Evolutionary conservation across 345 rosid species (phyloP).

Genomic region (Murraya paniculata): DNA sequence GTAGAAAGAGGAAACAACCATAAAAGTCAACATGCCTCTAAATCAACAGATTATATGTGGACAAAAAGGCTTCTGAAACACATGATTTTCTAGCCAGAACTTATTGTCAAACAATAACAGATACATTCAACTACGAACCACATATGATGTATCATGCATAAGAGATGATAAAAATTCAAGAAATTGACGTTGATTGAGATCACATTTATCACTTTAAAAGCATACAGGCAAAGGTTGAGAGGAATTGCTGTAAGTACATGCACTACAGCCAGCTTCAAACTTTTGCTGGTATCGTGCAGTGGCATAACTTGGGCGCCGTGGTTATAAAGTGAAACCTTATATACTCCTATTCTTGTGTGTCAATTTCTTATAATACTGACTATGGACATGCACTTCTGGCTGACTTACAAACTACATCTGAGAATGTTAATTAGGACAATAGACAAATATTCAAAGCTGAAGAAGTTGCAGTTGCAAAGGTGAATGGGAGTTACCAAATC

Average conservation of each 20-base stretch:
- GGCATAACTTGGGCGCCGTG: background rate
- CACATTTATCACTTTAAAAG: background rate
- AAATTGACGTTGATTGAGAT: background rate
- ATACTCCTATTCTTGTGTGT: background rate
- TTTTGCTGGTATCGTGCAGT: background rate
- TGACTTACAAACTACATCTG: background rate
- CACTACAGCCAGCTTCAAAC: background rate
- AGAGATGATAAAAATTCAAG: background rate
- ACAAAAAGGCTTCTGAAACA: background rate
- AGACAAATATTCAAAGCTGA: background rate
- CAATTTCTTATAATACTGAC: too few species aligned
- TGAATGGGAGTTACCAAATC: slow-evolving; percentile 67
- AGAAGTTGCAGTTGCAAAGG: background rate
- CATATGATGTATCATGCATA: background rate
- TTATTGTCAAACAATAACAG: background rate
- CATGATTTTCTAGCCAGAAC: background rate
- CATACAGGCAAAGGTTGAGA: background rate
- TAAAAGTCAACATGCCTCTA: background rate
- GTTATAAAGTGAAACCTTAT: background rate
- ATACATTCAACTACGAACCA: background rate
- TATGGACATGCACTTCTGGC: background rate
- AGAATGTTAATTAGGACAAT: background rate
- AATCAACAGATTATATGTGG: slow-evolving; percentile 9
- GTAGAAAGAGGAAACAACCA: background rate
- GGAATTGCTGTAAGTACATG: background rate